Base-by-base conservation (phyloP, 441 rosid species). In the Eutrema salsugineum region DNA sequence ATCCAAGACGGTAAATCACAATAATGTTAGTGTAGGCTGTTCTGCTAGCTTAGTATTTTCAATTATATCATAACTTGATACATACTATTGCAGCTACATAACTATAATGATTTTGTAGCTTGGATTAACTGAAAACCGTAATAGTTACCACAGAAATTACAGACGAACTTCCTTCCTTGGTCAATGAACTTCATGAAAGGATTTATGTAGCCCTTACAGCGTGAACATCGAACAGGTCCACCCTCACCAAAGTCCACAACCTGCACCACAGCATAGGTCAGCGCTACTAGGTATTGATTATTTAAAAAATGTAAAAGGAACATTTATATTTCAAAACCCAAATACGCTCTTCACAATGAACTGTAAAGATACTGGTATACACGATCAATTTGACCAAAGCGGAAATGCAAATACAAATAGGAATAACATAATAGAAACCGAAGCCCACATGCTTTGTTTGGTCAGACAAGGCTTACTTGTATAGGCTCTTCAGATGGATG, bases 171-270 rank as follows among this genome's bases (percentile, higher is more conserved):
- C 78, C 85, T 86, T 76, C 96, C 96, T 77, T 90, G 96, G 75
- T 88, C 96, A 79, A 84, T 78, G 76, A 90, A 90, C 82, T 81
- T 90, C 91, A 90, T 86, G 64, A 88, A 85, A 77, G 93, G 93
- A 79, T 90, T 90, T 64, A 90, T 83, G 69, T 90, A 90, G 62
- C 90, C 96, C 81, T 88, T 90, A 83, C 96, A 90, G 69, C 96
- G 96, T 70, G 96, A 88, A 77, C 96, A 90, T 51, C 96, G 87
- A 49, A 90, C 87, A 20, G 96, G 96, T 64, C 96, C 96, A 68
- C 80, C 71, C 70, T 93, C 97, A 56, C 97, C 98, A 74, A 91
- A 91, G 83, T 93, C 97, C 73, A 91, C 93, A 64, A 89, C 82
- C 98, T 90, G 77, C 63, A 66, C 61, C 66, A 44, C 19, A 69